Percentiles rank a stretch among this genome's conserved stretches.
These are phyloP conservation scores for Alternaria brassicicola DNA, from an alignment of 2,329 filamentous ascomycete genomes.

Conservation along the genomic window DNA sequence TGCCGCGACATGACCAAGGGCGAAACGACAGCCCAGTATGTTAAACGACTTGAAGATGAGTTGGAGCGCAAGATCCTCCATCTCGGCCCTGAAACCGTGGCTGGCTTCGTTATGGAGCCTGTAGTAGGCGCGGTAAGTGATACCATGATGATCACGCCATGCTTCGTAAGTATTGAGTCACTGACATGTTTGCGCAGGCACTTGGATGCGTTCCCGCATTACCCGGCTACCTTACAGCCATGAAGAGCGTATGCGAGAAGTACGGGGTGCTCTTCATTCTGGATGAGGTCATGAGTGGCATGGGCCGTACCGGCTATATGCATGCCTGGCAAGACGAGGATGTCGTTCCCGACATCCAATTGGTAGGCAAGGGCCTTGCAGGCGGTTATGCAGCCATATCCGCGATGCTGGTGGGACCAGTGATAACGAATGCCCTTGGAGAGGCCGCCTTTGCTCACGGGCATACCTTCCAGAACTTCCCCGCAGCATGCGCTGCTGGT, in stretches of 20 bases:
- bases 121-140: conserved; percentile 71
- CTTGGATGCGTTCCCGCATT: conserved; percentile 72
- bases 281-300: conserved; percentile 78
- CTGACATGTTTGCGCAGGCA: conserved; percentile 50
- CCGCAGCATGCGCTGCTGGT: conserved; percentile 65
- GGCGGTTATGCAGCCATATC: conserved; percentile 69
- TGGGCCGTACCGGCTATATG: conserved; percentile 64
- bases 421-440: conserved; percentile 58
- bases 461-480: conserved; percentile 69
- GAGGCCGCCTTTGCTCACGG: conserved; percentile 62
- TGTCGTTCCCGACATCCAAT: conserved; percentile 68
- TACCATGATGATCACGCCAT: neutral
- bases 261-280: conserved; percentile 77
- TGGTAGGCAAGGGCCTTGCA: conserved; percentile 69
- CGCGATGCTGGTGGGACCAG: conserved; percentile 61
- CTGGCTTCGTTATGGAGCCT: conserved; percentile 75
- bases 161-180: neutral
- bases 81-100: conserved; percentile 69
- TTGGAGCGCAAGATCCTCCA: conserved; percentile 69
- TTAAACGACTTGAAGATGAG: conserved; percentile 65
- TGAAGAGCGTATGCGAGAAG: conserved; percentile 71
- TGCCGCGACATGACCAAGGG: conserved; percentile 62
- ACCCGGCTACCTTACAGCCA: conserved; percentile 71
- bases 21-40: conserved; percentile 66
- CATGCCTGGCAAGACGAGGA: conserved; percentile 68